phyloP scores from a whole-genome alignment of 176 grass and related monocot species.

The Carex myosuroides region DNA sequence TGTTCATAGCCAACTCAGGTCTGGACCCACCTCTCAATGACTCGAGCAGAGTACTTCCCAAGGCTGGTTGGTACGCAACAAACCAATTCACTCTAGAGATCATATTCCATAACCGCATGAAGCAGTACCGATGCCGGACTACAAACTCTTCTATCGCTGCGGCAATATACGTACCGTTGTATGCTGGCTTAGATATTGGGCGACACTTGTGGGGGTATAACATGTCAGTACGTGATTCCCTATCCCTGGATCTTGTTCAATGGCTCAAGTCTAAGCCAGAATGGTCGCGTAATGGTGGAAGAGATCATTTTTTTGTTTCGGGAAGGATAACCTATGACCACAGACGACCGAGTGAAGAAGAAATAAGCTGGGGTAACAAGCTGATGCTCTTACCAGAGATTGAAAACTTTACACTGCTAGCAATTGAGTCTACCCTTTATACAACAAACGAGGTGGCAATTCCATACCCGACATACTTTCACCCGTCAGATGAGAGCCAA shows the following conservation, averaged over 20 bases:
- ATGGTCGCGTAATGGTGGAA: conserved; percentile 35
- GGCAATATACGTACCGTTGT: conserved; percentile 59
- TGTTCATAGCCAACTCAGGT: not conserved
- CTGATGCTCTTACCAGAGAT: conserved; percentile 37
- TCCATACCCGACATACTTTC: conserved; percentile 70
- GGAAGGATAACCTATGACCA: conserved; percentile 56
- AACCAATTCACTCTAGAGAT: conserved; percentile 66
- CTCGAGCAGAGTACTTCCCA: not conserved
- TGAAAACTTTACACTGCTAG: conserved; percentile 41
- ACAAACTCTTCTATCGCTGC: conserved; percentile 25
- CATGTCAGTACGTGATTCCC: conserved; percentile 27
- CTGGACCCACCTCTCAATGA: conserved; percentile 1
- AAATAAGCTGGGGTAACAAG: conserved; percentile 42
- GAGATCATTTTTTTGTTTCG: conserved; percentile 53
- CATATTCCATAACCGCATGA: conserved; percentile 65
- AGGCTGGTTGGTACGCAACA: conserved; percentile 39
- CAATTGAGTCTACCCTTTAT: conserved; percentile 43
- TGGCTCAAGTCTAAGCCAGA: conserved; percentile 47
- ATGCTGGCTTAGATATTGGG: conserved; percentile 49
- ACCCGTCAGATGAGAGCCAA: conserved; percentile 35
- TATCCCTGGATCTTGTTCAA: conserved; percentile 26
- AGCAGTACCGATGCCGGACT: conserved; percentile 56
- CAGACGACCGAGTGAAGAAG: conserved; percentile 12
- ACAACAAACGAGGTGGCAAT: conserved; percentile 37
- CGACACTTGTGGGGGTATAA: conserved; percentile 46